These are phyloP conservation scores for Sicyos edulis DNA, from an alignment of 306 rosid genomes.

Conservation along the genomic window DNA sequence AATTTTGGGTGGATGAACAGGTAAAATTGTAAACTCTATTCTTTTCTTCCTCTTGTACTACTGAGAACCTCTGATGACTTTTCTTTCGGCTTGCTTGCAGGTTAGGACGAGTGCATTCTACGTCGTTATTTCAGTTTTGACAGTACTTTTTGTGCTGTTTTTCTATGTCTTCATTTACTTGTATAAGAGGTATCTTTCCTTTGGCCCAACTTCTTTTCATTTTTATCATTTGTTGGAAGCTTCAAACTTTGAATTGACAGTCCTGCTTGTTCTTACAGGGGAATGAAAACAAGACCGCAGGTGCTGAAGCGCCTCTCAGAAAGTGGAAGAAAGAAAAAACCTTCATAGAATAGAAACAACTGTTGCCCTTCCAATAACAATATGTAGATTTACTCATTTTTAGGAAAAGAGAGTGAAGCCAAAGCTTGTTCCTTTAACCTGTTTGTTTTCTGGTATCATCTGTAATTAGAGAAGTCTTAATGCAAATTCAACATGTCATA, in stretches of 20 bases:
- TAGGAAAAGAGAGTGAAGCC: not conserved
- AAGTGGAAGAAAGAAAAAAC: constrained; percentile 53
- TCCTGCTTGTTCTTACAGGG: constrained; percentile 39
- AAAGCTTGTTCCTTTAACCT: not conserved
- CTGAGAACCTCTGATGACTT: not conserved
- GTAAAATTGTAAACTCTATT: not conserved
- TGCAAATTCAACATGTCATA: not conserved
- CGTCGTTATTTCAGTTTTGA: constrained; percentile 59
- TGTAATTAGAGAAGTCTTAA: not conserved
- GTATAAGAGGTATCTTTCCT: constrained; percentile 56
- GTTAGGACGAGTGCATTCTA: constrained; percentile 58
- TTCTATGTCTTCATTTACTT: constrained; percentile 74
- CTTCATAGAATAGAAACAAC: constrained; percentile 36
- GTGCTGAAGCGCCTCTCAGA: constrained; percentile 66
- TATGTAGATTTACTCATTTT: not conserved
- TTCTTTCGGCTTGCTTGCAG: not conserved
- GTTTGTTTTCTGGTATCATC: not conserved
- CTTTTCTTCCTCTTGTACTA: constrained; percentile 4
- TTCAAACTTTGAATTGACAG: constrained; percentile 10
- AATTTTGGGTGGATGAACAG: not conserved
- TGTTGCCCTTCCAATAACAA: not conserved
- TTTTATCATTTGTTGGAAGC: not conserved
- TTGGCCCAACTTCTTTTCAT: constrained; percentile 1
- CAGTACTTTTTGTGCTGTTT: constrained; percentile 75
- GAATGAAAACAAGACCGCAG: constrained; percentile 60